Base-by-base conservation (phyloP, 768 basidiomycete genomes). In the Psilocybe subaeruginosa region DNA sequence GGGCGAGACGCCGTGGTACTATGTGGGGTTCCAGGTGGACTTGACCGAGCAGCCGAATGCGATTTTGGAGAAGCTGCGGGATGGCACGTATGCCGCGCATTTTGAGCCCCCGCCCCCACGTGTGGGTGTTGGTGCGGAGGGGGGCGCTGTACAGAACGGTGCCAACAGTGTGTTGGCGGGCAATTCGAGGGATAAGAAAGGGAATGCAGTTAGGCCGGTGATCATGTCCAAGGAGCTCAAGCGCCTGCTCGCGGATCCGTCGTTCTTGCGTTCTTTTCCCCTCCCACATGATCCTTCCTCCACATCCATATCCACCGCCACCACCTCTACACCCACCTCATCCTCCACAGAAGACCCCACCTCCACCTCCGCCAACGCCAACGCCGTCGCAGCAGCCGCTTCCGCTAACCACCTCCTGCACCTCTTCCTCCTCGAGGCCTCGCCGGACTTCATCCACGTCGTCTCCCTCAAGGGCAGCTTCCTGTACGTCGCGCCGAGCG, bases 21-120 rank as follows among this genome's bases (percentile, higher is more conserved):
- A 93, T 68, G 89, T 99, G 54, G 97, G 97, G 0, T 99, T 99
- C 80, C 95, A 99, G 75, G 91, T 97, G 58, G 94, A 98, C 74
- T 79, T 99, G 52, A 87, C 88, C 16, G 87, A 90, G 68, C 94
- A 96, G 76, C 95, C 94, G 2, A 87, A 87, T 65, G 85, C 85
- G 2, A 95, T 97, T 61, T 76, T 95, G 56, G 84, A 90, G 65
- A 92, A 89, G 71, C 81, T 95, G 56, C 76, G 82, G 17, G 88
- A 92, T 66, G 95, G 95, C 16, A 86, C 83, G 35, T 94, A 94
- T 74, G 75, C 87, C 59, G 83, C 86, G 69, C 85, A 92, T 70
- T 87, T 89, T 72, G 74, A 53, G 45, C 46, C 31, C 17, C 46
- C 23, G 23, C 23, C 39, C 7, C 23, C 29, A n/a, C 4, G 7